These are phyloP conservation scores for Strigomonas culicis DNA, from an alignment of 208 protist species.

Conservation along the genomic window DNA sequence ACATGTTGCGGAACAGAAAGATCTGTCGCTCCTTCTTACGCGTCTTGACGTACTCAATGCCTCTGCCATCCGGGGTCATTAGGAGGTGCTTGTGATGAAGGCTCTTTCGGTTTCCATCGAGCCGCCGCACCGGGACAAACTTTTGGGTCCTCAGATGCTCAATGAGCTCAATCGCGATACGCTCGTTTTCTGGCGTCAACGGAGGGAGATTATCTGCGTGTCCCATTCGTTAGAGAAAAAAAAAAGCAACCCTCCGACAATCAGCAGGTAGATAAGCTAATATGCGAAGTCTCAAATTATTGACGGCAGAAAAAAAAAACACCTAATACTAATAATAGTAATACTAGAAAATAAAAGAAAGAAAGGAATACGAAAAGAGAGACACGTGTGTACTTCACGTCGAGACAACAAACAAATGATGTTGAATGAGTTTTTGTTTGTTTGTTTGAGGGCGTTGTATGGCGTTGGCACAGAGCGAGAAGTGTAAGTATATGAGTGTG, in stretches of 20 bases:
- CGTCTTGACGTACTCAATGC: slow-evolving; percentile 46
- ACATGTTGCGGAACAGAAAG: slow-evolving; percentile 47
- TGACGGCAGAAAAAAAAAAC: neutral
- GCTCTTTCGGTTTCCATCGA: no score
- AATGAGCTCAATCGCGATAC: no score
- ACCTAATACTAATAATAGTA: slow-evolving; percentile 15
- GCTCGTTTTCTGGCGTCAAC: neutral
- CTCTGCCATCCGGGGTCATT: slow-evolving; percentile 27
- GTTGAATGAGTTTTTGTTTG: slow-evolving; percentile 1
- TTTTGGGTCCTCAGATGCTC: no score
- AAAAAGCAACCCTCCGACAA: neutral
- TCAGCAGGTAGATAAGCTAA: neutral
- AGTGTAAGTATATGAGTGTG: no score
- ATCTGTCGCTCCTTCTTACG: slow-evolving; percentile 31
- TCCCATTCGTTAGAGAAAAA: no score
- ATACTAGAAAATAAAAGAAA: slow-evolving; percentile 15
- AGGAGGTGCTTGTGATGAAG: slow-evolving; percentile 20
- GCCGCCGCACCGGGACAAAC: no score
- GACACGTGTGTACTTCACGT: neutral
- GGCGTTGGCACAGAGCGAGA: neutral
- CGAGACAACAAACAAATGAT: neutral
- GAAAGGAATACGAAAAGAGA: slow-evolving; percentile 8
- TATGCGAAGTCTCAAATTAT: no score
- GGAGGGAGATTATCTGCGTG: neutral
- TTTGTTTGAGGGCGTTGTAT: neutral